Evolutionary conservation across 805 yeast genomes (phyloP).

Genomic region (Hanseniaspora vineae): DNA sequence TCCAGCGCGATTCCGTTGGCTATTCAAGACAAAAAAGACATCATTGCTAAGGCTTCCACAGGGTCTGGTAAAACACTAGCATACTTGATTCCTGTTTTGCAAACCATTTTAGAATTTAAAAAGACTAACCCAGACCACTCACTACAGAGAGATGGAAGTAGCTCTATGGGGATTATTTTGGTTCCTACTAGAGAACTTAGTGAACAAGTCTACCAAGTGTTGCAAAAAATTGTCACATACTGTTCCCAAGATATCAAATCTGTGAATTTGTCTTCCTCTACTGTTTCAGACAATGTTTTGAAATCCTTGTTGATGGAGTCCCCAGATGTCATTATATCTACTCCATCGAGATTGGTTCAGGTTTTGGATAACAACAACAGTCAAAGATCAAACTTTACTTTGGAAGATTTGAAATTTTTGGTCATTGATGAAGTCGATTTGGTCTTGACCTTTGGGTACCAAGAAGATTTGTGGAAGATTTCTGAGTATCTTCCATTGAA

Average conservation of each 20-base stretch:
- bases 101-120: slow-evolving; percentile 45
- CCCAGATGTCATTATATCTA: slow-evolving; percentile 75
- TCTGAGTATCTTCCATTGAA: slow-evolving; percentile 54
- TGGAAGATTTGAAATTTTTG: slow-evolving; percentile 48
- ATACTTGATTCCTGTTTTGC: slow-evolving; percentile 75
- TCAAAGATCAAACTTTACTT: slow-evolving; percentile 32
- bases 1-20: slow-evolving; percentile 88
- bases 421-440: slow-evolving; percentile 95
- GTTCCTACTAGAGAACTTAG: slow-evolving; percentile 93
- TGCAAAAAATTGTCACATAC: slow-evolving; percentile 54
- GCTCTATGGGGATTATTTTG: slow-evolving; percentile 50
- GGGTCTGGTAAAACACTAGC: slow-evolving; percentile 96
- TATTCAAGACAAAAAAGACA: slow-evolving; percentile 76
- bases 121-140: slow-evolving; percentile 16
- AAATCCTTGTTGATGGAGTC: slow-evolving; percentile 53
- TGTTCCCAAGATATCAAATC: slow-evolving; percentile 54
- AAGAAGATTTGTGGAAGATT: slow-evolving; percentile 65
- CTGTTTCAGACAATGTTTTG: slow-evolving; percentile 56
- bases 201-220: slow-evolving; percentile 64
- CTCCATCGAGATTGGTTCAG: slow-evolving; percentile 67
- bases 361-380: slow-evolving; percentile 30
- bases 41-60: slow-evolving; percentile 86
- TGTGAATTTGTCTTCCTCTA: slow-evolving; percentile 50
- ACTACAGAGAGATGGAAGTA: slow-evolving; percentile 11
- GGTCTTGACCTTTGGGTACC: slow-evolving; percentile 78